Evolutionary conservation across 2,329 filamentous ascomycete species (phyloP).

Genomic region (Raffaelea ambrosiae): DNA sequence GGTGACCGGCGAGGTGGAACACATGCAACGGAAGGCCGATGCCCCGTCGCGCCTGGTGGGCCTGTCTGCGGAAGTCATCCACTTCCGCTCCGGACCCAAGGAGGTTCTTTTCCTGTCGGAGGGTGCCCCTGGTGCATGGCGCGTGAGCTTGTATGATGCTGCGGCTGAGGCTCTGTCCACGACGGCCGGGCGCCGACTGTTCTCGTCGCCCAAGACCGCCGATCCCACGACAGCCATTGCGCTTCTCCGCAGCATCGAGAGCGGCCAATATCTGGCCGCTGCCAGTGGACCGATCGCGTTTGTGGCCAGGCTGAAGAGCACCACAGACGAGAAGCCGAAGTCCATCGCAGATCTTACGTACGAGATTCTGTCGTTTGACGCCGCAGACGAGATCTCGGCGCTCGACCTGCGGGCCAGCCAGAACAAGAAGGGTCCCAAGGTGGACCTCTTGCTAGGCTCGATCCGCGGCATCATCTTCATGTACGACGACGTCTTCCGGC

Average conservation of each 20-base stretch:
- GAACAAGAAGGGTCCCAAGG: constrained; percentile 17
- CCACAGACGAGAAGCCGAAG: constrained; percentile 20
- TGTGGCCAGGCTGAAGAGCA: constrained; percentile 46
- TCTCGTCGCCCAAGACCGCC: constrained; percentile 4
- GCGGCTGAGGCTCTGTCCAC: constrained; percentile 2
- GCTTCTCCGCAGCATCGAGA: constrained; percentile 38
- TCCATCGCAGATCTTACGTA: constrained; percentile 37
- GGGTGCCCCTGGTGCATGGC: constrained; percentile 24
- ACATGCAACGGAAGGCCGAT: constrained; percentile 31
- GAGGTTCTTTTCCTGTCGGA: constrained; percentile 43
- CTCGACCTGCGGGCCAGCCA: constrained; percentile 49
- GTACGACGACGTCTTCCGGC: constrained; percentile 67
- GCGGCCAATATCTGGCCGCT: constrained; percentile 51
- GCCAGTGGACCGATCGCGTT: constrained; percentile 46
- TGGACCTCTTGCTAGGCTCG: constrained; percentile 68
- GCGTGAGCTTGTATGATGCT: constrained; percentile 36
- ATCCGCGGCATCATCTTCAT: constrained; percentile 67
- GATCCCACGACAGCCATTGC: constrained; percentile 22
- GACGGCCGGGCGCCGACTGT: constrained; percentile 7
- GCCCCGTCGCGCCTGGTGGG: constrained; percentile 30
- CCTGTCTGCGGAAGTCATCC: constrained; percentile 32
- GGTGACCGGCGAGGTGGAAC: constrained; percentile 34
- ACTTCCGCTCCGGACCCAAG: constrained; percentile 21
- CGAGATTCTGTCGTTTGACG: constrained; percentile 50
- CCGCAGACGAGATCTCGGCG: constrained; percentile 56